Conservation (phyloP, 1,284 basidiomycete genomes). For the Coniophora puteana region DNA sequence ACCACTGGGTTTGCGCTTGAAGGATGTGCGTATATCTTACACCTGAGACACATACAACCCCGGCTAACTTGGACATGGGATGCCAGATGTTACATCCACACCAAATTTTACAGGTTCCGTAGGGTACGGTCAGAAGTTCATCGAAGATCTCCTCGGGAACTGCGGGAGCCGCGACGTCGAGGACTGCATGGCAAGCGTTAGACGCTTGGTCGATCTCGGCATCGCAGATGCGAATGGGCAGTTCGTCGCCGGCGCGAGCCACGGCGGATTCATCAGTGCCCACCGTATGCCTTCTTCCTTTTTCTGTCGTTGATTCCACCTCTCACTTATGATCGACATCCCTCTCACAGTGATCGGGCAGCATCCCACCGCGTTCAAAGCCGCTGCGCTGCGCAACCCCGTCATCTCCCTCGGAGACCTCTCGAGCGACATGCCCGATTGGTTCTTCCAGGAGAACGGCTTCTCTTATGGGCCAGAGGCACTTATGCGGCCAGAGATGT, state of each 20-base stretch:
- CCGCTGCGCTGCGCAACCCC: conserved; percentile 65
- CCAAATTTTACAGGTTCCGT: conserved; percentile 72
- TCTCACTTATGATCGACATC: conserved; percentile 3
- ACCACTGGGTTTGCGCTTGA: conserved; percentile 48
- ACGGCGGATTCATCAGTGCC: conserved; percentile 66
- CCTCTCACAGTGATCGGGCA: conserved; percentile 52
- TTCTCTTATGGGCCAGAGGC: conserved; percentile 30
- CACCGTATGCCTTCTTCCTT: conserved; percentile 44
- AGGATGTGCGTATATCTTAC: conserved; percentile 46
- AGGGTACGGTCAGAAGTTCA: conserved; percentile 44
- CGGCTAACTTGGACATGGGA: background rate
- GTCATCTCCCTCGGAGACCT: conserved; percentile 60
- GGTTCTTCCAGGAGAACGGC: conserved; percentile 63
- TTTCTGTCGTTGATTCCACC: background rate
- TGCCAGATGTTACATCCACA: conserved; percentile 56
- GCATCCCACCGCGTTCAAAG: conserved; percentile 57
- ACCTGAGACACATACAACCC: background rate
- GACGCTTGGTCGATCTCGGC: conserved; percentile 46
- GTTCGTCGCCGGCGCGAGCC: conserved; percentile 64
- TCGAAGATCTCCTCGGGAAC: conserved; percentile 45
- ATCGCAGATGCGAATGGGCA: conserved; percentile 47
- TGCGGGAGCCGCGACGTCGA: conserved; percentile 67
- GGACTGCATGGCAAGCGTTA: conserved; percentile 54
- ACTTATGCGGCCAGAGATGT: conserved; percentile 42
- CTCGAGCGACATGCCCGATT: conserved; percentile 65